Evolutionary conservation across 1,284 basidiomycete species (phyloP).

Genomic region (Naganishia sp.): DNA sequence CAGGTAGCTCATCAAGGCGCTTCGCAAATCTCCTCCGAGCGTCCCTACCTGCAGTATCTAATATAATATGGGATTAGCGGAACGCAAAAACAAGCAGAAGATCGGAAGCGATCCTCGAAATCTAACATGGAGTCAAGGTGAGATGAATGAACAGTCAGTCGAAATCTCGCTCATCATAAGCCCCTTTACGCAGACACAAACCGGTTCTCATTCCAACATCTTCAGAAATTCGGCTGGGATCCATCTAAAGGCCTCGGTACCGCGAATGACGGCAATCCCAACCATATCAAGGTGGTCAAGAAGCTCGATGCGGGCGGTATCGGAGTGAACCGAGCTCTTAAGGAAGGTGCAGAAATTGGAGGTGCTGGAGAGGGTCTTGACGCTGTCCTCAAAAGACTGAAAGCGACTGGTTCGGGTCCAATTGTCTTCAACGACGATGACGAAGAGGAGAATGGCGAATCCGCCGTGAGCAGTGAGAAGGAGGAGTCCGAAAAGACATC

Average conservation of each 20-base stretch:
- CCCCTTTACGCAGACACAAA: constrained; percentile 40
- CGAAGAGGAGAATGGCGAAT: constrained; percentile 33
- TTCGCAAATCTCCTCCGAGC: neutral
- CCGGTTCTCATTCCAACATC: constrained; percentile 55
- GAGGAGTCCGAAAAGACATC: constrained; percentile 14
- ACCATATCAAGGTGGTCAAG: constrained; percentile 52
- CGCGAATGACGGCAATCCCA: constrained; percentile 46
- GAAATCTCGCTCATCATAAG: no score
- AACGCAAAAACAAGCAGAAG: constrained; percentile 54
- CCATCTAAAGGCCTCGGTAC: constrained; percentile 48
- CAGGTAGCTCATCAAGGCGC: neutral
- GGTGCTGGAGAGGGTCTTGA: constrained; percentile 51
- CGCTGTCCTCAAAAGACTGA: constrained; percentile 49
- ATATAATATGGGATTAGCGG: constrained; percentile 52
- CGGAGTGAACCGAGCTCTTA: constrained; percentile 49
- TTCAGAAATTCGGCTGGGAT: constrained; percentile 53
- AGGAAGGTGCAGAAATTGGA: constrained; percentile 51
- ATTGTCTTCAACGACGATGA: constrained; percentile 36
- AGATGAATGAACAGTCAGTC: neutral
- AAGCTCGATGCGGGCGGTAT: constrained; percentile 54
- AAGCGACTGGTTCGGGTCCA: constrained; percentile 37
- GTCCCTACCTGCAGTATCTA: neutral
- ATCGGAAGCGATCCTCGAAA: constrained; percentile 55
- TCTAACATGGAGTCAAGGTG: constrained; percentile 52
- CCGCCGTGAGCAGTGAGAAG: neutral